Base-by-base conservation (phyloP, 345 rosid species). In the Eucalyptus shirleyi region DNA sequence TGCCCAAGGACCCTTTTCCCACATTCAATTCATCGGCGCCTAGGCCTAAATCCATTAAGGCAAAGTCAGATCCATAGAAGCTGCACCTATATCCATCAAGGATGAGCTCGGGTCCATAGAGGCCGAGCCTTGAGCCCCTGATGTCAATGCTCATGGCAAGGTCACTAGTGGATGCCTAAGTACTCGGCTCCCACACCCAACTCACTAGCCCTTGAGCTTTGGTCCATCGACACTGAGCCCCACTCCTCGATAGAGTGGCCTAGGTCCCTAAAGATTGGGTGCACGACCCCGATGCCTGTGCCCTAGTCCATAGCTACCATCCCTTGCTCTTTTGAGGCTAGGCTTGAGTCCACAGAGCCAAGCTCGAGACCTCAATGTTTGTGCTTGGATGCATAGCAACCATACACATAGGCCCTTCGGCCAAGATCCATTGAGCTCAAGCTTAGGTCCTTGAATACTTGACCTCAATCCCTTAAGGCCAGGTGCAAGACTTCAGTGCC, bases 281-380 rank as follows among this genome's bases (percentile, higher is more conserved):
- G 72, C 37, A 65, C 3, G 2, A n/a, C 19, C 34, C 3, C 1
- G 0, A 1, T 65, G 37, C 19, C 0, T 16, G 1, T 65, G 72
- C 72, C 19, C 10, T 14, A n/a, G 9, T 30, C 37, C 34, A n/a
- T 65, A 30, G 5, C 9, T 14, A 15, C 37, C 34, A 6, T 65
- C 72, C 18, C 37, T 4, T 14, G 5, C 8, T 65, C 72, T 30
- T 65, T 6, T 65, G 10, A 14, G 72, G 65, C 32, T 28, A 60
- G 7, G 67, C 67, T 26, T 6, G 2, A 1, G 7, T 60, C 32
- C 32, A 60, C 12, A 60, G 1, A 28, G 67, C 8, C 32, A 5
- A 65, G 72, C 10, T 5, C 2, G 2, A 7, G 18, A 65, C 72
- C 37, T 65, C 10, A 2, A 1, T 65, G 67, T 7, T 0, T 8